Conservation (phyloP, 2,329 filamentous ascomycete species). For the Colletotrichum scovillei region DNA sequence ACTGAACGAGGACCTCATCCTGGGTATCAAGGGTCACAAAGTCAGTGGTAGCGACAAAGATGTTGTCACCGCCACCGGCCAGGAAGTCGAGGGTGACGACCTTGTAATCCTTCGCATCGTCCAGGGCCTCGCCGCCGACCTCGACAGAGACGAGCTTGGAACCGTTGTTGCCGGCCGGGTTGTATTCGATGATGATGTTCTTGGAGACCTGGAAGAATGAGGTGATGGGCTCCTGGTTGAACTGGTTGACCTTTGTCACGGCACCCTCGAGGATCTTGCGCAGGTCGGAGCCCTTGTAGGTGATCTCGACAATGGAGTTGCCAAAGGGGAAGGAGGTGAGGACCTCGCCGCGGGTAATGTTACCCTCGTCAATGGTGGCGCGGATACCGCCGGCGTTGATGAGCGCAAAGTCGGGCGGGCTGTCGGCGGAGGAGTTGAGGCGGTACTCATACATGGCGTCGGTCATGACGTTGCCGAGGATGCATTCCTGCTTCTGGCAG, state of each 20-base stretch:
- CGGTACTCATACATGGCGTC: slow-evolving; percentile 73
- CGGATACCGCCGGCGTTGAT: slow-evolving; percentile 74
- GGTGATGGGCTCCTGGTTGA: slow-evolving; percentile 62
- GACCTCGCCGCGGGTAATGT: slow-evolving; percentile 72
- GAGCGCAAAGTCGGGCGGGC: slow-evolving; percentile 64
- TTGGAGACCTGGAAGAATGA: slow-evolving; percentile 71
- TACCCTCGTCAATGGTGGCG: slow-evolving; percentile 69
- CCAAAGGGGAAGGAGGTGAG: slow-evolving; percentile 75
- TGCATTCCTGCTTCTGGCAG: slow-evolving; percentile 69
- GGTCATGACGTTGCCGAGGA: slow-evolving; percentile 65
- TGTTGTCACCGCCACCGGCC: slow-evolving; percentile 72
- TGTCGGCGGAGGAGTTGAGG: slow-evolving; percentile 55
- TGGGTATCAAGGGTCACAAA: slow-evolving; percentile 62
- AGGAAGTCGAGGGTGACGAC: slow-evolving; percentile 73
- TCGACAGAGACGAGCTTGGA: slow-evolving; percentile 63
- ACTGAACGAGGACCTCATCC: slow-evolving; percentile 64
- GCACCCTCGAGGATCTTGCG: slow-evolving; percentile 70
- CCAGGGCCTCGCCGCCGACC: slow-evolving; percentile 60
- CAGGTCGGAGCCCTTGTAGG: slow-evolving; percentile 62
- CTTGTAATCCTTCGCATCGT: slow-evolving; percentile 60
- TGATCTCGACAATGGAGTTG: slow-evolving; percentile 71
- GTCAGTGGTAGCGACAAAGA: slow-evolving; percentile 54
- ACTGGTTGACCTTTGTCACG: slow-evolving; percentile 64
- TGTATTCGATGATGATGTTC: slow-evolving; percentile 67
- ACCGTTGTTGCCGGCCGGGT: slow-evolving; percentile 61